Base-by-base conservation (phyloP, 495 filamentous ascomycete genomes). In the Aspergillus campestris region DNA sequence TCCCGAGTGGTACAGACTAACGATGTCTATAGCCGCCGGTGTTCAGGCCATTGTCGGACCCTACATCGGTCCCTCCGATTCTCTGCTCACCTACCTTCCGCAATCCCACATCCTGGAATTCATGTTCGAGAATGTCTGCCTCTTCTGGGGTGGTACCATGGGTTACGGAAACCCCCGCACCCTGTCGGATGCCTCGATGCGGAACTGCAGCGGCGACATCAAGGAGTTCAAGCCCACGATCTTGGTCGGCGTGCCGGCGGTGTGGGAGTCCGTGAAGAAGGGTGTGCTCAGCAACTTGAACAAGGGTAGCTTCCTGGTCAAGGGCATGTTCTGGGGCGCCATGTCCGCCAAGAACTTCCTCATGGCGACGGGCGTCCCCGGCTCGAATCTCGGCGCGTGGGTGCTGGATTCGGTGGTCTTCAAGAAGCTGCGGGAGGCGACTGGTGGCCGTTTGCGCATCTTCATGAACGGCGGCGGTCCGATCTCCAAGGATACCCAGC, bases 241-340 rank as follows among this genome's bases (percentile, higher is more conserved):
- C 50, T 74, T 98, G 36, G 88, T 96, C 38, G 92, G 92, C 59
- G 92, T 98, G 13, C 92, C 92, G 7, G 89, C 91, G 30, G 92
- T 98, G 8, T 98, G 90, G 86, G 92, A 98, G 67, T 83, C 88
- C 0, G 88, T 98, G 53, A 97, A 96, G 82, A 98, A 98, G 66
- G 92, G 92, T 53, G 91, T 98, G 51, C 72, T 94, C 50, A 73
- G 77, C 59, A 92, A 95, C 68, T 80, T 97, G 47, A 81, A 84
- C 65, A 79, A 83, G 51, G 79, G 81, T 40, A 84, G 79, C 59
- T 69, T 79, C 24, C 40, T 97, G 12, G 77, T 83, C 8, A 84
- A 79, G 64, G 86, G 84, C 43, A 66, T 98, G 58, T 98, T 98
- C 74, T 98, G 92, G 92, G 83, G 82, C 36, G 89, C 88, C 8